Conservation (phyloP, 148 eudicot species). For the Fagopyrum tataricum region DNA sequence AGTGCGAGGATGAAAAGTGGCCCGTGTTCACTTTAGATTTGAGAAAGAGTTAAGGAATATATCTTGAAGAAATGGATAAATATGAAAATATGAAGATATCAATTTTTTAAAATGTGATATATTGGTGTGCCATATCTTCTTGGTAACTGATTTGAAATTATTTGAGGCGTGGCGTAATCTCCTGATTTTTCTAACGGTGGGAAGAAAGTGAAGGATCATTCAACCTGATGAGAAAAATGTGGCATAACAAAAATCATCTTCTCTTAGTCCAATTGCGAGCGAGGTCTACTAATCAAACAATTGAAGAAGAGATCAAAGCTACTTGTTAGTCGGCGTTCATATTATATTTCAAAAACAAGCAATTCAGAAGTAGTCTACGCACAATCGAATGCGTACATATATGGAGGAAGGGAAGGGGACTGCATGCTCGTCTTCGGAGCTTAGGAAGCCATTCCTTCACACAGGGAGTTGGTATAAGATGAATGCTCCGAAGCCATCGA, state of each 20-base stretch:
- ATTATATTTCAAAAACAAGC: not conserved
- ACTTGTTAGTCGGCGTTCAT: not conserved
- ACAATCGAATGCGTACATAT: not conserved
- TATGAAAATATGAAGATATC: too few relatives aligned
- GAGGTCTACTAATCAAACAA: not conserved
- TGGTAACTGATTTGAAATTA: too few relatives aligned
- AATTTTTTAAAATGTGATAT: too few relatives aligned
- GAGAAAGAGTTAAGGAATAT: too few relatives aligned
- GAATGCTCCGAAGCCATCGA: slow-evolving; percentile 41
- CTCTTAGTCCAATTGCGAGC: not conserved
- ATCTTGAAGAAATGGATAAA: too few relatives aligned
- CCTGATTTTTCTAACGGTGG: slow-evolving; percentile 3
- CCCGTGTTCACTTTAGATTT: too few relatives aligned
- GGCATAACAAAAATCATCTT: not conserved
- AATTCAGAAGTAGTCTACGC: not conserved
- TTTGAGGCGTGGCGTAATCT: not conserved
- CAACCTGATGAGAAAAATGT: not conserved
- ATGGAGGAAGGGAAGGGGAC: not conserved
- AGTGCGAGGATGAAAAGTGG: too few relatives aligned
- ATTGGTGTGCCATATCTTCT: too few relatives aligned
- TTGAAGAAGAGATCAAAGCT: not conserved
- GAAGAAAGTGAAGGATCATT: not conserved
- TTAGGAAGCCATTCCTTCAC: slow-evolving; percentile 65
- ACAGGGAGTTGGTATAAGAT: slow-evolving; percentile 88
- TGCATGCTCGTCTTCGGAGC: slow-evolving; percentile 30